Base-by-base conservation (phyloP, 352 stramenopile species). In the Globisporangium yorkense region DNA sequence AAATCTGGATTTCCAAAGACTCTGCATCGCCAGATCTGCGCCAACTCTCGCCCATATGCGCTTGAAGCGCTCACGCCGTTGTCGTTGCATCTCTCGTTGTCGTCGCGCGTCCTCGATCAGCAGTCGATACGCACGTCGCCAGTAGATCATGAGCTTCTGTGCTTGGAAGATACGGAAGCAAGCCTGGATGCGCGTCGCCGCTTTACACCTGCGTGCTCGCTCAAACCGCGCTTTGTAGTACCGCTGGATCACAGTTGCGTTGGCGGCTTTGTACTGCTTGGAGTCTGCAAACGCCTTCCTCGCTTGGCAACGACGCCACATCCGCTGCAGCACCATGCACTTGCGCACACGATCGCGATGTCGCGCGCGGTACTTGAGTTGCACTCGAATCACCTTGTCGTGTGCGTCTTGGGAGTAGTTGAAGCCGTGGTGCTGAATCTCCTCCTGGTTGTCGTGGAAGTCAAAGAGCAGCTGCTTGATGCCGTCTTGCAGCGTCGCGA, bases 391-490 rank as follows among this genome's bases (percentile, higher is more conserved):
- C 3, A 66, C 71, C 7, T 66, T 69, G 2, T 39, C 29, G 50
- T 84, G 77, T 1, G 72, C 77, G 31, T 68, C 33, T 0, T 40
- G 41, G 13, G 77, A 83, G 53, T 75, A 87, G 43, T 80, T 68
- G 18, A 87, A 85, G 7, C 72, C 62, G 4, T 12, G n/a, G n/a
- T 16, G 7, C 41, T 52, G 20, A 47, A 78, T 39, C 41, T 62
- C 48, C 48, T 75, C 53, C 40, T 74, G 62, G 41, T 74, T 71
- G 31, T 73, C 65, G 12, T 74, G 70, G 56, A 75, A 61, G 21
- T 80, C 56, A 47, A 65, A 62, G 5, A 85, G 64, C 21, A 82
- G 59, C 55, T 74, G 65, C 10, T 67, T 65, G 55, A 88, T 84
- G 3, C 74, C 75, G 35, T 59, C 39, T 54, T 88, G 63, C 15